A percentile compares a stretch with the other conserved stretches of the same genome.
Evolutionary conservation across 106 monocot genomes (phyloP).

Genomic region (Dendrobium huoshanense): DNA sequence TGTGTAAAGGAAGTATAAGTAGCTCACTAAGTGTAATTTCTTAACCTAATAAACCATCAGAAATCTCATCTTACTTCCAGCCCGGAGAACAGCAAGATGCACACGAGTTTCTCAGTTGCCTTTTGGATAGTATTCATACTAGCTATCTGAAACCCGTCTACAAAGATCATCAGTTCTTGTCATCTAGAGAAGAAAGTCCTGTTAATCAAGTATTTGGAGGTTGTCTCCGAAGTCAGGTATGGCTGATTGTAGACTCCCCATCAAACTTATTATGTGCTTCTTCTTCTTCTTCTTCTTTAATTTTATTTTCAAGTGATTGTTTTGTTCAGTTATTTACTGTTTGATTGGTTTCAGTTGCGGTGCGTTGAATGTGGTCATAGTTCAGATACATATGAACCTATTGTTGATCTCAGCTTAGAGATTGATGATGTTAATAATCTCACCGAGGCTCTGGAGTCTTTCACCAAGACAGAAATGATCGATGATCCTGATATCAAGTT

Average conservation of each 20-base stretch:
- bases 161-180: slow-evolving; percentile 4
- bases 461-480: slow-evolving; percentile 55
- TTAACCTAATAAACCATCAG: slow-evolving; percentile 43
- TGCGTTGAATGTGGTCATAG: slow-evolving; percentile 59
- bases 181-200: slow-evolving; percentile 29
- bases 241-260: not conserved
- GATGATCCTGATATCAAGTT: slow-evolving; percentile 47
- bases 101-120: slow-evolving; percentile 65
- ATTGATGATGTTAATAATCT: slow-evolving; percentile 43
- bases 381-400: slow-evolving; percentile 57
- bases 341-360: slow-evolving; percentile 31
- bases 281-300: not conserved
- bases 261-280: not conserved
- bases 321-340: not conserved
- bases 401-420: slow-evolving; percentile 67
- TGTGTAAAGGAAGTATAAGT: not conserved
- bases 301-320: not conserved
- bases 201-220: slow-evolving; percentile 67
- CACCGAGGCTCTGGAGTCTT: slow-evolving; percentile 49
- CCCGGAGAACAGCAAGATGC: slow-evolving; percentile 65
- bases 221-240: slow-evolving; percentile 60
- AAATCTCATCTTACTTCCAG: slow-evolving; percentile 60
- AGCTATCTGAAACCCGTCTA: slow-evolving; percentile 18
- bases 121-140: slow-evolving; percentile 51
- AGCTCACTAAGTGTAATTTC: slow-evolving; percentile 11